Evolutionary conservation across 495 filamentous ascomycete genomes (phyloP).

Genomic region (Xylaria palmicola): DNA sequence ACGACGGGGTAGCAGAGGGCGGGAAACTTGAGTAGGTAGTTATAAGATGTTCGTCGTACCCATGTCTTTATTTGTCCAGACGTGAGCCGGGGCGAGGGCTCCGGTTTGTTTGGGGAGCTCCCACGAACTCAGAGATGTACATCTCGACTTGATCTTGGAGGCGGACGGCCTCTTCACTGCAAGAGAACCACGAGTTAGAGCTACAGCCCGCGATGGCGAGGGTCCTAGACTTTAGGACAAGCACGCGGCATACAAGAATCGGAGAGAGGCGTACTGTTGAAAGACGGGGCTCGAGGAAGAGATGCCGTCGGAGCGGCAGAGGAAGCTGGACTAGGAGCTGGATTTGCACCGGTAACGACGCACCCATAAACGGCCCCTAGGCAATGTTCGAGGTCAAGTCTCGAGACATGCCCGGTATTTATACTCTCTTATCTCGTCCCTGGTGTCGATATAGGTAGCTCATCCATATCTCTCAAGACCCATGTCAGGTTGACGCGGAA

Average conservation of each 20-base stretch:
- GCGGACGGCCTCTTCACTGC: conserved; percentile 18
- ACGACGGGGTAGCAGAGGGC: too few species aligned
- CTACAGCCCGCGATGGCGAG: too few species aligned
- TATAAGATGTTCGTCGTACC: conserved; percentile 23
- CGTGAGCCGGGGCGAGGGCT: conserved; percentile 46
- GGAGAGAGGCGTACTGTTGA: too few species aligned
- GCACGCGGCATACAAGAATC: too few species aligned
- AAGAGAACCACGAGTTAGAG: background rate
- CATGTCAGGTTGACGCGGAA: conserved; percentile 1
- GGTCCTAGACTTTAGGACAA: too few species aligned
- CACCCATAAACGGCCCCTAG: too few species aligned
- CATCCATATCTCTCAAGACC: background rate
- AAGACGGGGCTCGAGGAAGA: too few species aligned
- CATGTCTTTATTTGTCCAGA: conserved; percentile 47
- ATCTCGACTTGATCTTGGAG: conserved; percentile 33
- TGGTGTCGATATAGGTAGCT: background rate
- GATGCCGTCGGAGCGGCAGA: too few species aligned
- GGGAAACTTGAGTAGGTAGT: too few species aligned
- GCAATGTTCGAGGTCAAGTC: too few species aligned
- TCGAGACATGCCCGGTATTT: background rate
- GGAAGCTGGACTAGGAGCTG: too few species aligned
- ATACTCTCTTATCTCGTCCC: conserved; percentile 5
- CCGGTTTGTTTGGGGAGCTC: conserved; percentile 50
- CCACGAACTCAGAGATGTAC: conserved; percentile 45
- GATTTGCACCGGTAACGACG: too few species aligned